Conservation (phyloP, 371 early-diverging fungal species). For the Rhizopus microsporus region DNA sequence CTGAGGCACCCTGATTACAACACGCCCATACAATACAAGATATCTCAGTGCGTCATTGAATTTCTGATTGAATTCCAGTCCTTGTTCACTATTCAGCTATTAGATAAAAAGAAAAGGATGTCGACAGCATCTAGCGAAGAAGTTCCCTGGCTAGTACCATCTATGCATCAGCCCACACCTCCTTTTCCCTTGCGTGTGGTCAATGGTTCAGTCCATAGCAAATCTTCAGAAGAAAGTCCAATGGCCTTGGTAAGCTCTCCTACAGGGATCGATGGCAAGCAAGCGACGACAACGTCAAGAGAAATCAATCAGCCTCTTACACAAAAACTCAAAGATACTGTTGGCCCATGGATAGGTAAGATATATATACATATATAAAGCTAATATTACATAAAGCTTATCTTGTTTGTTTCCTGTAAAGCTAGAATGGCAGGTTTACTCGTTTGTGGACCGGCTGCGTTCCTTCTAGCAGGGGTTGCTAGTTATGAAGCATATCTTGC, state of each 20-base stretch:
- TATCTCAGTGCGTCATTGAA: conserved; percentile 55
- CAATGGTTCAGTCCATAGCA: conserved; percentile 8
- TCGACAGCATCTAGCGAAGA: not conserved
- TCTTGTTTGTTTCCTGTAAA: conserved; percentile 2
- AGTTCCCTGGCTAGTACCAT: conserved; percentile 18
- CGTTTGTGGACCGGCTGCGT: conserved; percentile 9
- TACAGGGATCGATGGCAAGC: not conserved
- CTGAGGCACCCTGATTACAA: conserved; percentile 56
- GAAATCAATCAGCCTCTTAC: not conserved
- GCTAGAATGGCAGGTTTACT: conserved; percentile 17
- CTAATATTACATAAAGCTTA: too few relatives aligned
- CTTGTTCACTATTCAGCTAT: conserved; percentile 38
- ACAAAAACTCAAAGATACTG: not conserved
- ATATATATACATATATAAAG: not conserved
- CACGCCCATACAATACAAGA: conserved; percentile 58
- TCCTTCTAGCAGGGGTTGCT: conserved; percentile 5
- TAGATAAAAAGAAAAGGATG: conserved; percentile 5
- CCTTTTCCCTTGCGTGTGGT: conserved; percentile 15
- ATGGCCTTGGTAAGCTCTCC: not conserved
- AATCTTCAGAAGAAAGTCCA: not conserved
- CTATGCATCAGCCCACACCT: conserved; percentile 7
- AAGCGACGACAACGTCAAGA: not conserved
- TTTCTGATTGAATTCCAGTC: conserved; percentile 57
- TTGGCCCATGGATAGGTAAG: conserved; percentile 17
- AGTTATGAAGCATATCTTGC: conserved; percentile 24